Percentiles rank a stretch among this genome's conserved stretches.
These are phyloP conservation scores for Macrolepiota dolichaula DNA, from an alignment of 768 basidiomycete species.

Conservation along the genomic window DNA sequence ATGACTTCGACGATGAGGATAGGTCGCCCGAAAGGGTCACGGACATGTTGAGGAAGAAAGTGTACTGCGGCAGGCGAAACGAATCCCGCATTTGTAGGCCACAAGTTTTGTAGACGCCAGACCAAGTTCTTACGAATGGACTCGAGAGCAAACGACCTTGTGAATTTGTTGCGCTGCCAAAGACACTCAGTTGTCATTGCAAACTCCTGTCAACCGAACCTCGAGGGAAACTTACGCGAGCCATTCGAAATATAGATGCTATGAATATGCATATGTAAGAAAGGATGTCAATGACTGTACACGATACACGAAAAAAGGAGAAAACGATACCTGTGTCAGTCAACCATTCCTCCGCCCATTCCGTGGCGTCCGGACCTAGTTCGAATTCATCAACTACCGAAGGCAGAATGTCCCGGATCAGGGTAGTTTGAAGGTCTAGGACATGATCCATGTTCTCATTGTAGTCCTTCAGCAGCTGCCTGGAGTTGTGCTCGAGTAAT, in stretches of 20 bases:
- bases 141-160: constrained; percentile 57
- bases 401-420: constrained; percentile 58
- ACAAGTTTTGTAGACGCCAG: constrained; percentile 52
- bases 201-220: constrained; percentile 6
- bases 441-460: constrained; percentile 43
- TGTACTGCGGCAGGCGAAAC: constrained; percentile 35
- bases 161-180: constrained; percentile 64
- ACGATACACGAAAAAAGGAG: neutral
- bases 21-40: constrained; percentile 65
- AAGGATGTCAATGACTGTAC: constrained; percentile 1
- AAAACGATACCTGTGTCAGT: constrained; percentile 57
- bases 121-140: constrained; percentile 49
- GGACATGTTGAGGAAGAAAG: constrained; percentile 50
- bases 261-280: constrained; percentile 17
- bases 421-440: constrained; percentile 42
- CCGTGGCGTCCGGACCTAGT: constrained; percentile 40
- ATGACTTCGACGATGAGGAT: constrained; percentile 52
- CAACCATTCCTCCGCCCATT: constrained; percentile 61
- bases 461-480: constrained; percentile 48
- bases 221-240: constrained; percentile 44
- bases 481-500: constrained; percentile 42
- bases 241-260: constrained; percentile 60
- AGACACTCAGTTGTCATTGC: constrained; percentile 7
- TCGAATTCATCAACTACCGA: constrained; percentile 56
- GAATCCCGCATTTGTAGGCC: constrained; percentile 27